Evolutionary conservation across 345 rosid species (phyloP), one percentile per base, ranked within the genome.

Genomic region (Camelina sativa): DNA sequence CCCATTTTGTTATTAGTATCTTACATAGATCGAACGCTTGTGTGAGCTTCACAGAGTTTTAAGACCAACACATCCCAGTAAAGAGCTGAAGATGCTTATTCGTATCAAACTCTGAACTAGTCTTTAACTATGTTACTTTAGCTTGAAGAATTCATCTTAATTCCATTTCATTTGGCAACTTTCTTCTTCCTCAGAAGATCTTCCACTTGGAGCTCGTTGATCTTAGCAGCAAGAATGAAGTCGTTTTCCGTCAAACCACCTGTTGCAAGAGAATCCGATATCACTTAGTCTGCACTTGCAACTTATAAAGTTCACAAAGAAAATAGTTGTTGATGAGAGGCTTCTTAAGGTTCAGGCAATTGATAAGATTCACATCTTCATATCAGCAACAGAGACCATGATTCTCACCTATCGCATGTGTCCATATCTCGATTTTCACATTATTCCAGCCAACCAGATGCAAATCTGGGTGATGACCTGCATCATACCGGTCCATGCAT

Each of bases 361-460:
- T 69, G 11, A 62, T 69, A 46, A 46, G 32, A 63, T 53, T 62
- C 32, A 61, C 54, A 62, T 76, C 51, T 53, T 69, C 57, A 23
- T 25, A 46, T 55, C 40, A 63, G 28, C 61, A 58, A 22, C 37
- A 19, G 2, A 75, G 30, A 55, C 55, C 57, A 60, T 23, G 48
- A n/a, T 69, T 13, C 86, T 89, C 77, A 90, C 99, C 99, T 74
- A 88, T 84, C 2, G 96, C 88, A 84, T 92, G 98, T 0, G 99
- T 92, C 91, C 99, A 90, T 79, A 92, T 89, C 82, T 95, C 99
- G 59, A 95, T 83, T 43, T 83, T 89, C 7, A 92, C 85, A 82
- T 89, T 88, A 82, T 95, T 95, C 99, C 99, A 95, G 73, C 97
- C 94, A 10, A 90, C 92, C 63, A 95, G 96, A 86, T 95, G 99